Percentiles rank a stretch among this genome's conserved stretches.
Evolutionary conservation across 805 yeast genomes (phyloP).

Genomic region (Kluyveromyces nonfermentans): DNA sequence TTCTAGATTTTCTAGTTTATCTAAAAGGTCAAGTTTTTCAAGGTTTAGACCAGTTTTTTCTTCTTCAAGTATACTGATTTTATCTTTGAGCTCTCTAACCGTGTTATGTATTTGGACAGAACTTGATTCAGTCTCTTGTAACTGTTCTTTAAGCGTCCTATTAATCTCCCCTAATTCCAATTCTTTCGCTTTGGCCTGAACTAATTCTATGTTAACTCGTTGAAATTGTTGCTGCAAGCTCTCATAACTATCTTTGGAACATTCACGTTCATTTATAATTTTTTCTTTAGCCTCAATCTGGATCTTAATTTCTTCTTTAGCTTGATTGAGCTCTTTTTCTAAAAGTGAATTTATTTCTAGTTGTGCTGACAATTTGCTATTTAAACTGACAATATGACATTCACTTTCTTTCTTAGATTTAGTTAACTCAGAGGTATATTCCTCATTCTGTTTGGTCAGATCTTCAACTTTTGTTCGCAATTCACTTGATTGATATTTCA

Average conservation of each 20-base stretch:
- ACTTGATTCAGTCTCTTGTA: slow-evolving; percentile 6
- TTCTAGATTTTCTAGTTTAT: slow-evolving; percentile 17
- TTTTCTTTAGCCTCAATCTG: slow-evolving; percentile 14
- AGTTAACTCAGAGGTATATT: not conserved
- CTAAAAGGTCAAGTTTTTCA: slow-evolving; percentile 21
- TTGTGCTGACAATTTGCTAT: slow-evolving; percentile 31
- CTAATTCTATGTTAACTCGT: slow-evolving; percentile 22
- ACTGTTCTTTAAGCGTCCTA: slow-evolving; percentile 17
- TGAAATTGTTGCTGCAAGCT: slow-evolving; percentile 24
- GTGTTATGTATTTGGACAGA: slow-evolving; percentile 15
- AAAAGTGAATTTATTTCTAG: slow-evolving; percentile 26
- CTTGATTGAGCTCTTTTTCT: slow-evolving; percentile 21
- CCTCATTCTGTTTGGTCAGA: not conserved
- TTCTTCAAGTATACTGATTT: slow-evolving; percentile 11
- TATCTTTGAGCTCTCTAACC: slow-evolving; percentile 13
- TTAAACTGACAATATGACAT: slow-evolving; percentile 11
- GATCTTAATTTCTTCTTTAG: slow-evolving; percentile 14
- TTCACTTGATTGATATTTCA: not conserved
- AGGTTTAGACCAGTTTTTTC: slow-evolving; percentile 15
- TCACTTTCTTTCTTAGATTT: not conserved
- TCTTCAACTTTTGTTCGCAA: not conserved
- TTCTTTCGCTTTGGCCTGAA: slow-evolving; percentile 22
- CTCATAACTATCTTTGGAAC: slow-evolving; percentile 13
- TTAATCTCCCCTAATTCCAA: slow-evolving; percentile 22
- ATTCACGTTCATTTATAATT: slow-evolving; percentile 12